These are phyloP conservation scores for Hippophae rhamnoides DNA, from an alignment of 306 rosid genomes.

Conservation along the genomic window DNA sequence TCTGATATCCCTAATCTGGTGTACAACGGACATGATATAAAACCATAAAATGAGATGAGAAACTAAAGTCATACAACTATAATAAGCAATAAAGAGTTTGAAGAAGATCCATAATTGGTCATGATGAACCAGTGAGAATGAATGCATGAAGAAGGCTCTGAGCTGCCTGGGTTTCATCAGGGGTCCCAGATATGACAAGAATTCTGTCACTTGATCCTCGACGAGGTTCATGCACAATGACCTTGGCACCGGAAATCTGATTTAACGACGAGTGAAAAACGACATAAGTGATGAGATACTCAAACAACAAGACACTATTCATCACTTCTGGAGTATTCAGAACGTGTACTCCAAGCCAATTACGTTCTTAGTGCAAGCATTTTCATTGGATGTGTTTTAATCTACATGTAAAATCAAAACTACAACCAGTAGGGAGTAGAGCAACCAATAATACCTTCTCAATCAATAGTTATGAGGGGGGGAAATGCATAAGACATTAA, in stretches of 20 bases:
- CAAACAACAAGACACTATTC: background rate
- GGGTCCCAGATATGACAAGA: constrained; percentile 82
- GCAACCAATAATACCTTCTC: too few species aligned
- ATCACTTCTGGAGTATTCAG: background rate
- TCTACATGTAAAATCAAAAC: too few species aligned
- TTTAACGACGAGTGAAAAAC: background rate
- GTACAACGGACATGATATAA: constrained; percentile 21
- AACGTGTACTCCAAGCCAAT: too few species aligned
- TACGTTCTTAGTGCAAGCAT: too few species aligned
- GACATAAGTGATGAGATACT: constrained; percentile 5
- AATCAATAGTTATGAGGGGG: too few species aligned
- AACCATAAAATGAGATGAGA: constrained; percentile 8
- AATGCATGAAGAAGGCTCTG: constrained; percentile 93
- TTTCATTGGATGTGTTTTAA: too few species aligned
- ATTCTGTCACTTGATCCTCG: constrained; percentile 60
- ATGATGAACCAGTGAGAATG: constrained; percentile 79
- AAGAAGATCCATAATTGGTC: constrained; percentile 14
- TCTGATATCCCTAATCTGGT: constrained; percentile 15
- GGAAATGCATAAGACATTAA: too few species aligned
- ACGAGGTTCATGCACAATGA: constrained; percentile 64
- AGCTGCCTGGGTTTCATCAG: constrained; percentile 95
- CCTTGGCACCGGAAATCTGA: constrained; percentile 93
- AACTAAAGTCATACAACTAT: constrained; percentile 6
- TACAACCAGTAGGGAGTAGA: too few species aligned
- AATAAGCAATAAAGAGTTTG: too few species aligned